These are phyloP conservation scores for Hondaea fermentalgiana DNA, from an alignment of 108 stramenopile species.

Conservation along the genomic window DNA sequence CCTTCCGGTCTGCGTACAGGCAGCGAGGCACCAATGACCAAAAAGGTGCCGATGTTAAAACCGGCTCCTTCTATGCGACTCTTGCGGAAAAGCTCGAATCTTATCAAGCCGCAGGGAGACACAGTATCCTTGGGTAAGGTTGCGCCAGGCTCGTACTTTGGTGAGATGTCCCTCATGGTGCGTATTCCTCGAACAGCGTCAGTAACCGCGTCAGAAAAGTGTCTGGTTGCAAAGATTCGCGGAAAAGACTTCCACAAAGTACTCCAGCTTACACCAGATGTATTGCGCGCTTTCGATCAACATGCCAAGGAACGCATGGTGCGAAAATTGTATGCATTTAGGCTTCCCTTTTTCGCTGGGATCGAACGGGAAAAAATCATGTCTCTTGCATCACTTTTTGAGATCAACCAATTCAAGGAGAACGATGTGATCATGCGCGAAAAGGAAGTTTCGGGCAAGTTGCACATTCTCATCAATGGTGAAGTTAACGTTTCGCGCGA, in stretches of 20 bases:
- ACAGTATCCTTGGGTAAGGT: not conserved
- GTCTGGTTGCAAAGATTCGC: not conserved
- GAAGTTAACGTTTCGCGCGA: not conserved
- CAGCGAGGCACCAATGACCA: not conserved
- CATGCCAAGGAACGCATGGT: constrained; percentile 5
- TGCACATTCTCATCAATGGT: not conserved
- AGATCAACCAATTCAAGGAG: not conserved
- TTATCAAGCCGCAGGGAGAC: not conserved
- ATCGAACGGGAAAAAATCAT: not conserved
- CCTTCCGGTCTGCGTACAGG: not conserved
- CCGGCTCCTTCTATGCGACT: not conserved
- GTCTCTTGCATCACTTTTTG: not conserved
- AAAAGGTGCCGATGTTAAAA: not conserved
- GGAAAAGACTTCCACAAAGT: not conserved
- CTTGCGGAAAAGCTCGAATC: not conserved
- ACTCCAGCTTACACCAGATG: not conserved
- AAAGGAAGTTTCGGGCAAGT: not conserved
- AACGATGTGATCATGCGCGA: not conserved
- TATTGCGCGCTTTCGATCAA: not conserved
- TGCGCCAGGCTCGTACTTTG: not conserved
- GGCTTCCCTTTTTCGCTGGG: not conserved
- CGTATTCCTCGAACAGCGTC: not conserved
- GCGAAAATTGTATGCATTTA: not conserved
- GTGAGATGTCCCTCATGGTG: not conserved
- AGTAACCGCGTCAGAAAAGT: not conserved